These are phyloP conservation scores for Thermomyces lanuginosus DNA, from an alignment of 2,329 filamentous ascomycete genomes.

Conservation along the genomic window DNA sequence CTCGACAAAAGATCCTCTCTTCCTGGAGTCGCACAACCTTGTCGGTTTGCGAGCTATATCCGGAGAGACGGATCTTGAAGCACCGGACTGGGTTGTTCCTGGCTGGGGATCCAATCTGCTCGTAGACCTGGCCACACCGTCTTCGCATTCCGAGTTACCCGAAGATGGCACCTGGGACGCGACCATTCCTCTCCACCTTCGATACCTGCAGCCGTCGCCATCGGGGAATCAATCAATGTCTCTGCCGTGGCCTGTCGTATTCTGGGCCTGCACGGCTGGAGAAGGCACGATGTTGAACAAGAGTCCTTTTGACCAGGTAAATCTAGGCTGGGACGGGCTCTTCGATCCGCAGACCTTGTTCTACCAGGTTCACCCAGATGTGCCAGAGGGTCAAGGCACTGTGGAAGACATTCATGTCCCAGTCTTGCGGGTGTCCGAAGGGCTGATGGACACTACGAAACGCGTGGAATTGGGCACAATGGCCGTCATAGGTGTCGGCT, in stretches of 20 bases:
- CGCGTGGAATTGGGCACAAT: constrained; percentile 41
- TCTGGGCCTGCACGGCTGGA: constrained; percentile 67
- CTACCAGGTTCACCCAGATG: constrained; percentile 54
- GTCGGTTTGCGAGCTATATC: constrained; percentile 49
- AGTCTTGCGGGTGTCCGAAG: constrained; percentile 42
- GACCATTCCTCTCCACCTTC: constrained; percentile 63
- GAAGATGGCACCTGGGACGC: too few relatives aligned
- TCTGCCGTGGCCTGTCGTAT: constrained; percentile 68
- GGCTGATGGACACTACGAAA: constrained; percentile 22
- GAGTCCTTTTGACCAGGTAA: constrained; percentile 73
- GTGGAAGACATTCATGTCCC: constrained; percentile 46
- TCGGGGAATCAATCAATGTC: constrained; percentile 39
- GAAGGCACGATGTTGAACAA: constrained; percentile 46
- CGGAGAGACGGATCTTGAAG: constrained; percentile 74
- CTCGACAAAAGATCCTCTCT: constrained; percentile 40
- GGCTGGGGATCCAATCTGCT: constrained; percentile 68
- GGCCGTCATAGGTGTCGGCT: constrained; percentile 44
- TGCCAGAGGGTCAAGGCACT: constrained; percentile 9
- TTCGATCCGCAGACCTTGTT: constrained; percentile 67
- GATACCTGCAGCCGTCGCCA: constrained; percentile 53
- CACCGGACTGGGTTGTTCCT: constrained; percentile 61
- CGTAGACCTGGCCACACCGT: constrained; percentile 51
- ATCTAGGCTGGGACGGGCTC: constrained; percentile 70
- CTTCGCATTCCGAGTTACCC: constrained; percentile 7
- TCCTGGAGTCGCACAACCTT: constrained; percentile 67